Base-by-base conservation (phyloP, 768 basidiomycete genomes). In the Tricholoma saponaceum region DNA sequence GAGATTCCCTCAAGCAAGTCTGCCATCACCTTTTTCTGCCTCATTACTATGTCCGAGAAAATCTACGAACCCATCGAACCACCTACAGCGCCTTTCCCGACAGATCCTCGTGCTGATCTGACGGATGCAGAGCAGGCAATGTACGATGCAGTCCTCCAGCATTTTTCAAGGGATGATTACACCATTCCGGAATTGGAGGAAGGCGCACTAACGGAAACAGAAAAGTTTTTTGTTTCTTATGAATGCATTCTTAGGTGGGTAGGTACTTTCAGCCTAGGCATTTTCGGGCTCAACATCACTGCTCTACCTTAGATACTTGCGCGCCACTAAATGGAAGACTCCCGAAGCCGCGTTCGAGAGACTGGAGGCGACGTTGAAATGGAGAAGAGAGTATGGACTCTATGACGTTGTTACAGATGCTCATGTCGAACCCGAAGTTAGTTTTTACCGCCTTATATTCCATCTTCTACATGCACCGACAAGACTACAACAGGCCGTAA, bases 331-430 rank as follows among this genome's bases (percentile, higher is more conserved):
- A 61, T 91, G 90, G 86, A 80, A 82, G 56, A 67, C 71, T 16
- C 69, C 74, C 6, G 66, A 75, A n/a, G 80, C 83, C 7, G 81
- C 84, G 3, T 86, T 92, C 55, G 74, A 78, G 35, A 79, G 91
- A 13, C 69, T 92, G 2, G 89, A 93, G 66, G 79, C 69, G 20
- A 92, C 92, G 1, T 74, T 90, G 30, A 81, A 77, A 59, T 95
- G 93, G 93, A 75, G 92, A 51, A 79, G 92, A 32, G 89, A 91
- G 54, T 94, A 79, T 67, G 88, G 89, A 12, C 62, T 93, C 16
- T 84, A 90, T 61, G 83, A 87, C 61, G 56, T 70, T 26, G 68
- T 92, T 66, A 83, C 80, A 0, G 70, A 87, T 3, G 77, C 80
- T 0, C 74, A 81, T 59, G 83, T 96, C 60, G 87, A 89, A 62